Evolutionary conservation across 176 grass and related monocot species (phyloP).

Genomic region (Dendrocalamus sinicus): DNA sequence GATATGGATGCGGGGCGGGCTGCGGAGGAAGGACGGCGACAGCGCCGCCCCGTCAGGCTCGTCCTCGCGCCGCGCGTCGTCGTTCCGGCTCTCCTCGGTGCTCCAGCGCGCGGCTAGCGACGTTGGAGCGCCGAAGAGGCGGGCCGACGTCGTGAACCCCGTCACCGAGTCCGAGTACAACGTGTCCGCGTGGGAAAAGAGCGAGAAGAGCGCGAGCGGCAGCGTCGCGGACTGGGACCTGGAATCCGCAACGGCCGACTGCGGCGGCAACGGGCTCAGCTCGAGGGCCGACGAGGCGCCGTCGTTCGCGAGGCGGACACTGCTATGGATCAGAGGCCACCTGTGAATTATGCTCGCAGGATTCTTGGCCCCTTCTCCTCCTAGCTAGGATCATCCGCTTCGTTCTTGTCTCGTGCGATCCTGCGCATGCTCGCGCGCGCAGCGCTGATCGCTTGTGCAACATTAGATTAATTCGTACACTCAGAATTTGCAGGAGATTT

Average conservation of each 20-base stretch:
- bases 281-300: constrained; percentile 85
- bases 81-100: constrained; percentile 65
- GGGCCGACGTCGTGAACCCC: constrained; percentile 60
- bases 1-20: constrained; percentile 70
- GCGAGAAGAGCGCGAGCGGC: constrained; percentile 54
- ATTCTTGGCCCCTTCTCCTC: constrained; percentile 20
- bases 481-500: not conserved
- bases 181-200: constrained; percentile 72
- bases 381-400: constrained; percentile 28
- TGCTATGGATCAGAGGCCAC: constrained; percentile 86
- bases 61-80: constrained; percentile 54
- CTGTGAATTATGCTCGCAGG: constrained; percentile 28
- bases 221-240: constrained; percentile 71
- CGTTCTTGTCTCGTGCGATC: not conserved
- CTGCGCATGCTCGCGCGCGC: not conserved
- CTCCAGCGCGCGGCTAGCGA: constrained; percentile 54
- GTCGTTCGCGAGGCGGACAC: constrained; percentile 86
- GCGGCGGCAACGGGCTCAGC: constrained; percentile 20
- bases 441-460: not conserved
- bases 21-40: constrained; percentile 52
- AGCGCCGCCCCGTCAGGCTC: constrained; percentile 21
- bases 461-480: constrained; percentile 23
- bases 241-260: constrained; percentile 47
- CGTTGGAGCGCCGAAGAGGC: constrained; percentile 48
- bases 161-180: constrained; percentile 79